Evolutionary conservation across 2,329 filamentous ascomycete genomes (phyloP).

Genomic region (Colletotrichum eleusines): DNA sequence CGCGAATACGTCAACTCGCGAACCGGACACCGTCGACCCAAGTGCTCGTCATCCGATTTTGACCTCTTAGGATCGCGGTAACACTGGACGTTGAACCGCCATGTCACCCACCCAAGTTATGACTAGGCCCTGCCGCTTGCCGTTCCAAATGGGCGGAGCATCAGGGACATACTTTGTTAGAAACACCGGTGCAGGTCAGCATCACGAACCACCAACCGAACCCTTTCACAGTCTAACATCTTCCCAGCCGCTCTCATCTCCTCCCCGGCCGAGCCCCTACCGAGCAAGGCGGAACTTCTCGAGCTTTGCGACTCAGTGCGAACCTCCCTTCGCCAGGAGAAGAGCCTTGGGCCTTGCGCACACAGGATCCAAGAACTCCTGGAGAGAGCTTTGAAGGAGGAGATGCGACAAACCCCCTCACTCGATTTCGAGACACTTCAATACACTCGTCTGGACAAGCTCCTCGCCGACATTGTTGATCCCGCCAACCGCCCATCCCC

Average conservation of each 20-base stretch:
- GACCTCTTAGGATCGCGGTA: not conserved
- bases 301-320: slow-evolving; percentile 59
- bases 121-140: slow-evolving; percentile 19
- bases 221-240: slow-evolving; percentile 6
- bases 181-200: slow-evolving; percentile 35
- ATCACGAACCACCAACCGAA: not conserved
- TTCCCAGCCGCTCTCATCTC: slow-evolving; percentile 17
- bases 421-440: slow-evolving; percentile 56
- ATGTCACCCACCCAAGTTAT: slow-evolving; percentile 39
- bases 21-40: not conserved
- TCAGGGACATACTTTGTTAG: slow-evolving; percentile 34
- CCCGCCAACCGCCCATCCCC: slow-evolving; percentile 47
- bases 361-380: slow-evolving; percentile 57
- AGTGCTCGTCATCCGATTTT: not conserved
- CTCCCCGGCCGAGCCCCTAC: slow-evolving; percentile 20
- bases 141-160: slow-evolving; percentile 34
- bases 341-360: slow-evolving; percentile 49
- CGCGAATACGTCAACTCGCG: not conserved
- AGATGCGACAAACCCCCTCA: slow-evolving; percentile 49
- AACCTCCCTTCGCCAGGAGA: slow-evolving; percentile 49
- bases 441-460: slow-evolving; percentile 56
- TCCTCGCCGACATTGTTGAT: slow-evolving; percentile 56
- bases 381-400: slow-evolving; percentile 54
- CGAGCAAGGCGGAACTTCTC: slow-evolving; percentile 46
- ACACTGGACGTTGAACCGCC: not conserved